phyloP scores from a whole-genome alignment of 1,284 basidiomycete genomes.

The Boletus nobilissimus region DNA sequence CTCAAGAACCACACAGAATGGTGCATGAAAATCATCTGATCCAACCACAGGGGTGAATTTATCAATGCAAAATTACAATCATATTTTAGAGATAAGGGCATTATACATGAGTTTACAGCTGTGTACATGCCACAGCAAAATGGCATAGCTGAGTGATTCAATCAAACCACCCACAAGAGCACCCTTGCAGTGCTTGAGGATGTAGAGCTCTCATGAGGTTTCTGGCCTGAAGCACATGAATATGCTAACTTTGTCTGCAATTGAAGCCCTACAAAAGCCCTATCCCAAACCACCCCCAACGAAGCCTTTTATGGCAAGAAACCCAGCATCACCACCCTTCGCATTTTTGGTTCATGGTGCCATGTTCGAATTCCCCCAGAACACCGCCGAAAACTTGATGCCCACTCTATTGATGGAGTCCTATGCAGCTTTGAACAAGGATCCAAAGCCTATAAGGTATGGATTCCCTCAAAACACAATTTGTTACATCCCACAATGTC shows the following conservation, averaged over 20 bases:
- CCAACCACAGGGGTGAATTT: background rate
- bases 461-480: background rate
- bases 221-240: slow-evolving; percentile 3
- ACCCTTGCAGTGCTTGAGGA: slow-evolving; percentile 1
- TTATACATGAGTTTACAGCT: background rate
- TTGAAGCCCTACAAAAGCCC: background rate
- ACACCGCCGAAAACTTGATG: background rate
- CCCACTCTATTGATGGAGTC: background rate
- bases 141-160: background rate
- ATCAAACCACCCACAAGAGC: slow-evolving; percentile 3
- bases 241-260: background rate
- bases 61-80: background rate
- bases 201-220: background rate
- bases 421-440: background rate
- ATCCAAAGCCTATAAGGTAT: slow-evolving; percentile 5
- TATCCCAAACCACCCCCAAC: background rate
- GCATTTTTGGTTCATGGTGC: background rate
- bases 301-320: slow-evolving; percentile 6
- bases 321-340: background rate
- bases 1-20: background rate
- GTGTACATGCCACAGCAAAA: background rate
- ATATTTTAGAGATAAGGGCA: background rate
- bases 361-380: background rate
- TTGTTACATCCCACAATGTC: background rate
- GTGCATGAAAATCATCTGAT: background rate